Conservation (phyloP, 306 rosid species). For the Senna tora region DNA sequence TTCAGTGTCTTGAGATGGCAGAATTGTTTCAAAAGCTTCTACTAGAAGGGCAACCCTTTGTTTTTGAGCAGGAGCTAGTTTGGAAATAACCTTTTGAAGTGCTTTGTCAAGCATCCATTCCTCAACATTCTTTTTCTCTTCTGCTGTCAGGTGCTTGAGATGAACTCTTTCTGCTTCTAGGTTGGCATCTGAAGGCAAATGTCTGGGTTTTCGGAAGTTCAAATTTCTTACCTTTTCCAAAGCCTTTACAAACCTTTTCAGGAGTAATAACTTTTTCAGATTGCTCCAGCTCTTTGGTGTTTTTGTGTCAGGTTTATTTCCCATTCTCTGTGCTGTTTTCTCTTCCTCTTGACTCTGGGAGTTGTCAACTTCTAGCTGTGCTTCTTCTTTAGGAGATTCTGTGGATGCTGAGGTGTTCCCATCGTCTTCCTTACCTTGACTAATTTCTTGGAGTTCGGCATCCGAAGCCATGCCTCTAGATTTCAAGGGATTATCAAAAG, state of each 20-base stretch:
- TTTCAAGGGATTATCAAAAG: slow-evolving; percentile 38
- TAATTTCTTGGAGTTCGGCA: slow-evolving; percentile 36
- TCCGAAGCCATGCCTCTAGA: slow-evolving; percentile 41
- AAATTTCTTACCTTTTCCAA: slow-evolving; percentile 71
- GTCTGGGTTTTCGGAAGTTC: slow-evolving; percentile 40
- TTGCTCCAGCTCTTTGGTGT: slow-evolving; percentile 76
- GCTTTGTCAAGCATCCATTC: slow-evolving; percentile 97
- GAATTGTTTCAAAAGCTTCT: slow-evolving; percentile 81
- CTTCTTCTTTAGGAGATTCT: slow-evolving; percentile 41
- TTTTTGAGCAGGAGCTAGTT: slow-evolving; percentile 77
- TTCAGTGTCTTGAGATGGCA: slow-evolving; percentile 58
- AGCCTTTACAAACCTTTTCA: slow-evolving; percentile 87
- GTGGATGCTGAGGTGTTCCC: slow-evolving; percentile 26
- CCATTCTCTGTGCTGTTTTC: slow-evolving; percentile 44
- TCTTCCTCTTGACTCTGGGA: slow-evolving; percentile 37
- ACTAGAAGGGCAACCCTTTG: slow-evolving; percentile 70
- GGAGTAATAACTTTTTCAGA: slow-evolving; percentile 67
- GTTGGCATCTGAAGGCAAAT: slow-evolving; percentile 47
- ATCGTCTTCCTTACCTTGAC: slow-evolving; percentile 42
- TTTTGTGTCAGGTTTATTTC: slow-evolving; percentile 44
- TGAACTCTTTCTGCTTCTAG: slow-evolving; percentile 59
- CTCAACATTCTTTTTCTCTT: slow-evolving; percentile 62
- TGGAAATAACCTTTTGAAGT: slow-evolving; percentile 78
- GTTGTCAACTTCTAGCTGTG: slow-evolving; percentile 26
- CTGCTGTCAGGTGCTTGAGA: slow-evolving; percentile 62